Percentiles rank a stretch among this genome's conserved stretches.
phyloP scores from a whole-genome alignment of 805 yeast species.

The Candida incommunis region DNA sequence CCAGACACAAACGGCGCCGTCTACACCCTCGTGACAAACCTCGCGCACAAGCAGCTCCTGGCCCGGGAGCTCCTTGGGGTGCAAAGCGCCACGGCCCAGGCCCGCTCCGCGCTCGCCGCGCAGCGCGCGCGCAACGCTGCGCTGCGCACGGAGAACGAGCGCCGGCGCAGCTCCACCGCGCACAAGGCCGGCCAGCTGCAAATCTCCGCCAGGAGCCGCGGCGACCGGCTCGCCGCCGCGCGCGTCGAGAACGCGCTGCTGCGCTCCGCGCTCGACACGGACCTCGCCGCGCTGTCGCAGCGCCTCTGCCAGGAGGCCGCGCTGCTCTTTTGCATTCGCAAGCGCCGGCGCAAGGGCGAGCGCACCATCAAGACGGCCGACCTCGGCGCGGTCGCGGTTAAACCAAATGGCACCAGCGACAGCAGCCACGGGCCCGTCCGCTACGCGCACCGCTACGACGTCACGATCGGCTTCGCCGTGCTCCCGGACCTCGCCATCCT shows the following conservation, averaged over 20 bases:
- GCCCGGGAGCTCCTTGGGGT: neutral
- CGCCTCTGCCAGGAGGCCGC: conserved; percentile 5
- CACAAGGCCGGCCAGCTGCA: neutral
- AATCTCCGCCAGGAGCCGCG: neutral
- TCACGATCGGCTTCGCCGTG: conserved; percentile 9
- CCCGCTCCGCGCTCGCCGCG: neutral
- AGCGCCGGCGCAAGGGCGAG: conserved; percentile 6
- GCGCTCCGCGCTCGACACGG: neutral
- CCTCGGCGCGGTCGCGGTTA: neutral
- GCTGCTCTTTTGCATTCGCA: conserved; percentile 7
- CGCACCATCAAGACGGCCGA: neutral
- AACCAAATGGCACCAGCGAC: neutral
- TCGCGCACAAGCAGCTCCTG: neutral
- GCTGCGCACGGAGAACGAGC: neutral
- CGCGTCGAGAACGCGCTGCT: neutral
- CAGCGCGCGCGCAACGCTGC: neutral
- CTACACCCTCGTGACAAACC: neutral
- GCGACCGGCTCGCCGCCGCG: neutral
- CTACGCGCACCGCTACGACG: conserved; percentile 5
- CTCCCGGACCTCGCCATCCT: conserved; percentile 11
- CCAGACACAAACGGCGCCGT: neutral
- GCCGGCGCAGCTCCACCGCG: neutral
- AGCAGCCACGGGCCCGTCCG: neutral
- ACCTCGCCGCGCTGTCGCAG: neutral
- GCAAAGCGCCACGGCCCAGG: neutral